Percentiles rank a stretch among this genome's conserved stretches.
Conservation (phyloP, 768 basidiomycete genomes). For the Daedaleopsis nitida region DNA sequence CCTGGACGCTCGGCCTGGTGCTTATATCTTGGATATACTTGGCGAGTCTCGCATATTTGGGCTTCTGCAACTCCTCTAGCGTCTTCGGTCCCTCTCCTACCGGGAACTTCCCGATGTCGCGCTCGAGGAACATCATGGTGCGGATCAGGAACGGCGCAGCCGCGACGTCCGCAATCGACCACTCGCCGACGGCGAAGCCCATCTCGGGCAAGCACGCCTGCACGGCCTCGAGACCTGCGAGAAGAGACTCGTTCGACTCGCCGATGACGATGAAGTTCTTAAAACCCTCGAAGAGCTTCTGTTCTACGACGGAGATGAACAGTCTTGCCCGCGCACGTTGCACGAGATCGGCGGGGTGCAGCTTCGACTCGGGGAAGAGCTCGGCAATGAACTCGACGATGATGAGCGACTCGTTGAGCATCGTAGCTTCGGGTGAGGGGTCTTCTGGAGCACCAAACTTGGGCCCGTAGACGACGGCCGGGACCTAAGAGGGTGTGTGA, state of each 20-base stretch:
- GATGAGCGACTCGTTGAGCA: slow-evolving; percentile 63
- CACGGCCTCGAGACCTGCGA: slow-evolving; percentile 47
- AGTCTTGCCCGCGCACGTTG: slow-evolving; percentile 58
- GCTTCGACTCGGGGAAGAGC: slow-evolving; percentile 45
- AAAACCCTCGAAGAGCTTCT: slow-evolving; percentile 44
- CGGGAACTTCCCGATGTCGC: slow-evolving; percentile 55
- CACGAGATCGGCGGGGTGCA: slow-evolving; percentile 58
- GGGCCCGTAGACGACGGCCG: background rate
- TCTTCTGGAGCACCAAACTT: slow-evolving; percentile 36
- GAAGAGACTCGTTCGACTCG: slow-evolving; percentile 41
- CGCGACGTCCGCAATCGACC: slow-evolving; percentile 63
- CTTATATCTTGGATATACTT: slow-evolving; percentile 43
- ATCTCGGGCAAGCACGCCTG: slow-evolving; percentile 51
- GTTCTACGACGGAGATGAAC: slow-evolving; percentile 55
- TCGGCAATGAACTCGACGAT: slow-evolving; percentile 70
- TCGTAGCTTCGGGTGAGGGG: slow-evolving; percentile 58
- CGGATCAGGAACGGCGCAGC: slow-evolving; percentile 60
- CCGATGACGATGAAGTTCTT: slow-evolving; percentile 35
- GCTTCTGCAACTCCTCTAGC: slow-evolving; percentile 42
- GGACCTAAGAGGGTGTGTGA: background rate
- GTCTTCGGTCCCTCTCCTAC: slow-evolving; percentile 47
- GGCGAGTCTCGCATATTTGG: slow-evolving; percentile 49
- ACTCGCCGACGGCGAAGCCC: slow-evolving; percentile 48
- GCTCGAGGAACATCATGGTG: slow-evolving; percentile 42
- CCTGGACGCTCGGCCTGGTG: background rate